Evolutionary conservation across 2,329 filamentous ascomycete species (phyloP), one percentile per base, ranked within the genome.

Genomic region (Phyllosticta citrichinensis): DNA sequence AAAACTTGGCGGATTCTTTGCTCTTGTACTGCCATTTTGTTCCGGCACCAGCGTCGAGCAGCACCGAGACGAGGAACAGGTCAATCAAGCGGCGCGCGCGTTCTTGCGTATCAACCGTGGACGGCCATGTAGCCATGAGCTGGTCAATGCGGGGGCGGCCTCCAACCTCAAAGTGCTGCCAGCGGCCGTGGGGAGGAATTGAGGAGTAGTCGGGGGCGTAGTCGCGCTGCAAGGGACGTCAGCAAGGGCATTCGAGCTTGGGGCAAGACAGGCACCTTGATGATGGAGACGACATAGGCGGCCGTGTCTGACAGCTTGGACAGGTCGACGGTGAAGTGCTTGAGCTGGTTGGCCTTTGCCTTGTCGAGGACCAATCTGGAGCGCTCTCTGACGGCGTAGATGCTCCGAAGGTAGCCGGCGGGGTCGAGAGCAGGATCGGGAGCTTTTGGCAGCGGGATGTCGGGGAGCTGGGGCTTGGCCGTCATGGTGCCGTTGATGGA

Each of bases 11-110:
- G 65, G 91, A 95, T 70, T 96, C 91, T 64, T 87, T 87, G 71
- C 91, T 96, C 78, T 89, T 94, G 77, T 96, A 99, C 66, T 86
- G 87, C 94, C 94, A 99, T 66, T 85, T 82, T 2, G 86, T 93
- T 51, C 94, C 94, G 1, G 94, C 91, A 51, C 94, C 94, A 4
- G 94, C 90, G 70, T 95, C 89, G 9, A 95, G 81, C 56, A 95
- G 78, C 8, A 94, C 89, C 56, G 89, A 93, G 64, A 94, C 78
- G 52, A 91, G 77, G 75, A 91, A 92, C 40, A 93, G 80, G 67
- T 92, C 89, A 63, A 93, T 81, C 64, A 93, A 75, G 64, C 89
- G 83, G 64, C 88, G 85, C 62, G 87, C 89, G 64, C 85, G 83
- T 75, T 93, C 89, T 61, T 84, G 83, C 64, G 80, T 82, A 71